Percentiles rank a stretch among this genome's conserved stretches.
These are phyloP conservation scores for Termitomyces titanicus DNA, from an alignment of 768 basidiomycete genomes.

Conservation along the genomic window DNA sequence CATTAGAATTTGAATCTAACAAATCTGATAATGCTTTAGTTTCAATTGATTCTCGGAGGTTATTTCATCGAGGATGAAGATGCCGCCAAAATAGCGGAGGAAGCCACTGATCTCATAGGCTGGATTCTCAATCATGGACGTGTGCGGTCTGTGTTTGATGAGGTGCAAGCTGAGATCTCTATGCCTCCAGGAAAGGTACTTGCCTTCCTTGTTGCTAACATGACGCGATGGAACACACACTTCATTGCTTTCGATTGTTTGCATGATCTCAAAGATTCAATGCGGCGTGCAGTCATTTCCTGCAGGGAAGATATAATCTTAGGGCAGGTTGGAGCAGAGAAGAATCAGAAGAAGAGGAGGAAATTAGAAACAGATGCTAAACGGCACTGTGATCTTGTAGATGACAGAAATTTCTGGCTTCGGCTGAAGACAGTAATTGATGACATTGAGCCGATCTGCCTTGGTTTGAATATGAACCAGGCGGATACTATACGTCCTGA, in stretches of 20 bases:
- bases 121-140: too few relatives aligned
- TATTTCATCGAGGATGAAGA: too few relatives aligned
- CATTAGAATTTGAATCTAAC: too few relatives aligned
- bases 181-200: too few relatives aligned
- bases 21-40: too few relatives aligned
- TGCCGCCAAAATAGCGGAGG: too few relatives aligned
- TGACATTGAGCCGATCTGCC: conserved; percentile 26
- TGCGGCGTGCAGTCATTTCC: conserved; percentile 16
- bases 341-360: conserved; percentile 17
- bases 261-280: conserved; percentile 17
- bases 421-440: conserved; percentile 17
- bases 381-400: conserved; percentile 18
- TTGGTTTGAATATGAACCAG: conserved; percentile 20
- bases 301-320: conserved; percentile 16
- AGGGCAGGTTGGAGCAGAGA: conserved; percentile 25
- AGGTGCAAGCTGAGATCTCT: too few relatives aligned
- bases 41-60: too few relatives aligned
- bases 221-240: too few relatives aligned
- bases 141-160: too few relatives aligned
- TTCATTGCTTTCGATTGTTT: not conserved
- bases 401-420: conserved; percentile 16
- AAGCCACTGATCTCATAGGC: too few relatives aligned
- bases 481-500: conserved; percentile 20
- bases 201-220: too few relatives aligned
- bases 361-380: conserved; percentile 15